These are phyloP conservation scores for Thuidium tamariscinum DNA, from an alignment of 225 moss, liverwort and hornwort species.

Conservation along the genomic window DNA sequence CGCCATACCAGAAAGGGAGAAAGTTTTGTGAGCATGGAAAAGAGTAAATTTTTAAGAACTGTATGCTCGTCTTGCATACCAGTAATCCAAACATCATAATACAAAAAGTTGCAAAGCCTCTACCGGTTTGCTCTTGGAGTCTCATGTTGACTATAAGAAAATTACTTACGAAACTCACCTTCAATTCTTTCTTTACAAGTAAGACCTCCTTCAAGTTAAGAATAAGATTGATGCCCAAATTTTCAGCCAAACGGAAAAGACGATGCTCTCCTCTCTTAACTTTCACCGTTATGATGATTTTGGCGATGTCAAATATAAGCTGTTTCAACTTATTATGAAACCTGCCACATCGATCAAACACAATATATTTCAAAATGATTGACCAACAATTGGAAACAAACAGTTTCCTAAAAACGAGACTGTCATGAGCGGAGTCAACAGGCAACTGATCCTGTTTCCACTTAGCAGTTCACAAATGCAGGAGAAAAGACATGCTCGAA, in stretches of 20 bases:
- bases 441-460: neutral
- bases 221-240: constrained; percentile 30
- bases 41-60: neutral
- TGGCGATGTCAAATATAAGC: constrained; percentile 74
- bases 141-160: neutral
- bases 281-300: constrained; percentile 81
- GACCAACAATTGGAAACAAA: neutral
- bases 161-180: constrained; percentile 32
- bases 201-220: constrained; percentile 57
- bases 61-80: neutral
- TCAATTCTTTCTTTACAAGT: constrained; percentile 86
- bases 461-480: neutral
- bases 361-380: neutral
- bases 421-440: neutral
- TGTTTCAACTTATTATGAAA: constrained; percentile 78
- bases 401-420: neutral
- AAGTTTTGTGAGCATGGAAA: neutral
- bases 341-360: constrained; percentile 30
- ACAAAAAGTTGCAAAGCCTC: neutral
- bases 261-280: constrained; percentile 86
- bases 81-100: neutral
- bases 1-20: neutral
- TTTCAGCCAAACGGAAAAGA: constrained; percentile 95
- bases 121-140: neutral
- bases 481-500: neutral